A percentile compares a stretch with the other conserved stretches of the same genome.
phyloP scores from a whole-genome alignment of 345 rosid species.

The Barbarea vulgaris region DNA sequence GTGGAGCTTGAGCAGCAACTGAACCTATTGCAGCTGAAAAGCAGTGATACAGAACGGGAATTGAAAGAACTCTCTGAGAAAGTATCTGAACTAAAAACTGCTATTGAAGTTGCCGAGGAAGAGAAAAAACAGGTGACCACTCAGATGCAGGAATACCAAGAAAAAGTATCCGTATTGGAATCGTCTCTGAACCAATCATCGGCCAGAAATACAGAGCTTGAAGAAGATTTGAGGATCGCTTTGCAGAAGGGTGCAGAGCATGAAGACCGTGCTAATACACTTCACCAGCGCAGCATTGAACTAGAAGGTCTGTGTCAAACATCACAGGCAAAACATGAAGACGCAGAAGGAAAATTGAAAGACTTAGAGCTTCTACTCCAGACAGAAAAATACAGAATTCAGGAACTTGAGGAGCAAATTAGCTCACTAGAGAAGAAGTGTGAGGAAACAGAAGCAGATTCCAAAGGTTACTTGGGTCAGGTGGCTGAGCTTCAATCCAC shows the following conservation, averaged over 20 bases:
- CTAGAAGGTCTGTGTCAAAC: constrained; percentile 66
- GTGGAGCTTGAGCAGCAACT: constrained; percentile 77
- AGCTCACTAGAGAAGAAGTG: constrained; percentile 67
- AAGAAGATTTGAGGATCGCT: constrained; percentile 57
- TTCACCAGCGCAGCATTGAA: constrained; percentile 70
- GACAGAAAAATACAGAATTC: constrained; percentile 86
- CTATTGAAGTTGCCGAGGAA: constrained; percentile 58
- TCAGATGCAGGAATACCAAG: constrained; percentile 58
- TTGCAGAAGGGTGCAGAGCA: constrained; percentile 63
- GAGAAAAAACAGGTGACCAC: constrained; percentile 54
- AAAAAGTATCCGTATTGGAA: constrained; percentile 57
- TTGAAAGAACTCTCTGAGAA: constrained; percentile 55
- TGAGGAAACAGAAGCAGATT: constrained; percentile 65
- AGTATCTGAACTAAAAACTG: constrained; percentile 53
- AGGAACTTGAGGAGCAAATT: constrained; percentile 88
- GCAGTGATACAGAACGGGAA: constrained; percentile 63
- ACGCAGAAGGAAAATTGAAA: constrained; percentile 62
- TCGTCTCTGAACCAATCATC: constrained; percentile 54
- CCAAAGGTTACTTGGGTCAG: constrained; percentile 53
- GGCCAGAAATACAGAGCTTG: constrained; percentile 54
- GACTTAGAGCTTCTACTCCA: constrained; percentile 90
- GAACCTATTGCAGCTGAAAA: constrained; percentile 54
- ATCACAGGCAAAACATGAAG: constrained; percentile 72
- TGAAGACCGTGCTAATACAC: constrained; percentile 62
- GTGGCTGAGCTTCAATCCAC: constrained; percentile 68